Evolutionary conservation across 2,329 filamentous ascomycete genomes (phyloP).

Genomic region (Monilinia polystroma): DNA sequence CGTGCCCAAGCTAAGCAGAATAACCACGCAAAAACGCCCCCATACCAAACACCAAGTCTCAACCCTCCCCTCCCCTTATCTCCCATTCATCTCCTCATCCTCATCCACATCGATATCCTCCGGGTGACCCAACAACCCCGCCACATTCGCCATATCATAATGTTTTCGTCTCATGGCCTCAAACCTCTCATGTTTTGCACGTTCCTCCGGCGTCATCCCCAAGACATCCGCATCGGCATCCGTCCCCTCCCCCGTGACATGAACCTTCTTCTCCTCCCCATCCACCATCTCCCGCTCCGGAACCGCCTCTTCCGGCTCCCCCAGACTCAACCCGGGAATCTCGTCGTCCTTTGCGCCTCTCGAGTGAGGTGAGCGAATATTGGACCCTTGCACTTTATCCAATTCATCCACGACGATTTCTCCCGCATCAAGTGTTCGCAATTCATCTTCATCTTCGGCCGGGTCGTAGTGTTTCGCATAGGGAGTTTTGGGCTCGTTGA

Average conservation of each 20-base stretch:
- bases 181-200: conserved; percentile 88
- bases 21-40: not conserved
- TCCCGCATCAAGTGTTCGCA: conserved; percentile 62
- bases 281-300: conserved; percentile 48
- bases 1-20: not conserved
- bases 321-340: conserved; percentile 87
- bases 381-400: conserved; percentile 44
- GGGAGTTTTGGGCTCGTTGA: conserved; percentile 96
- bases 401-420: conserved; percentile 69
- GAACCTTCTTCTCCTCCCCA: conserved; percentile 69
- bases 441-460: conserved; percentile 75
- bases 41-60: not conserved
- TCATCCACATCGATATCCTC: conserved; percentile 62
- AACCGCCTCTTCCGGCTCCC: conserved; percentile 80
- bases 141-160: conserved; percentile 98
- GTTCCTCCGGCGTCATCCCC: conserved; percentile 67
- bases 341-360: conserved; percentile 61
- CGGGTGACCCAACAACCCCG: conserved; percentile 76
- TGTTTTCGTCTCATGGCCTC: conserved; percentile 92
- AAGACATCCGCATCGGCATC: conserved; percentile 54
- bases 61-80: not conserved
- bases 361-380: not conserved
- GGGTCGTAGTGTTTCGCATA: conserved; percentile 93
- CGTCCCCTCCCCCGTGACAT: conserved; percentile 58
- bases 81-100: conserved; percentile 45